These are phyloP conservation scores for Gnomoniopsis sp. DNA, from an alignment of 2,329 filamentous ascomycete species.

Conservation along the genomic window DNA sequence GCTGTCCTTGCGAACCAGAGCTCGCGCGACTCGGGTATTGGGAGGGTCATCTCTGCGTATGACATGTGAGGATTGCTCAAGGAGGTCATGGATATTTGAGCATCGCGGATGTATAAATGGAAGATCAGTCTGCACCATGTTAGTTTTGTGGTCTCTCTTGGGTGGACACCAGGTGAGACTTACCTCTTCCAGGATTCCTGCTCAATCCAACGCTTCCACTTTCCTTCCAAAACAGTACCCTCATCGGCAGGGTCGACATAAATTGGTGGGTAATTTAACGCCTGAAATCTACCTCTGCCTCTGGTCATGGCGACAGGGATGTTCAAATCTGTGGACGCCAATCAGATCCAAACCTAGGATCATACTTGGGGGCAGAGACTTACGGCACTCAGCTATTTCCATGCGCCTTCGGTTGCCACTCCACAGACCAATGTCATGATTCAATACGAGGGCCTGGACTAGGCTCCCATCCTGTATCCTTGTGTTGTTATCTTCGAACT, in stretches of 20 bases:
- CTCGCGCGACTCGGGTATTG: constrained; percentile 57
- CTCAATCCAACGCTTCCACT: constrained; percentile 64
- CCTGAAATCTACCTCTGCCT: constrained; percentile 56
- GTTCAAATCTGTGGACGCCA: constrained; percentile 19
- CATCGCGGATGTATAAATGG: constrained; percentile 62
- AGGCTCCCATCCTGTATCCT: constrained; percentile 44
- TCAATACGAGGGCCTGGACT: constrained; percentile 46
- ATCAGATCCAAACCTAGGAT: neutral
- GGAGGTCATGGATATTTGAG: constrained; percentile 64
- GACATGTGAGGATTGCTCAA: constrained; percentile 63
- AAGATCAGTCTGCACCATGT: constrained; percentile 50
- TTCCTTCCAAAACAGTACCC: constrained; percentile 54
- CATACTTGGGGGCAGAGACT: constrained; percentile 13
- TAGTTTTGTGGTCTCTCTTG: neutral
- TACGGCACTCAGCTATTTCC: constrained; percentile 54
- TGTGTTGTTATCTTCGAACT: constrained; percentile 49
- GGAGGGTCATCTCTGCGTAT: constrained; percentile 65
- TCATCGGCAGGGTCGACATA: constrained; percentile 51
- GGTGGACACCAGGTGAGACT: neutral
- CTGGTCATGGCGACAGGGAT: constrained; percentile 43
- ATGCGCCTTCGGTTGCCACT: constrained; percentile 53
- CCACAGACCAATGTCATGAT: constrained; percentile 51
- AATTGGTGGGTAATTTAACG: constrained; percentile 50
- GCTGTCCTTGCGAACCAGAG: constrained; percentile 66
- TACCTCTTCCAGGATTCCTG: constrained; percentile 65